Percentiles rank a stretch among this genome's conserved stretches.
phyloP scores from a whole-genome alignment of 169 alveolate genomes.

The Eimeria praecox region DNA sequence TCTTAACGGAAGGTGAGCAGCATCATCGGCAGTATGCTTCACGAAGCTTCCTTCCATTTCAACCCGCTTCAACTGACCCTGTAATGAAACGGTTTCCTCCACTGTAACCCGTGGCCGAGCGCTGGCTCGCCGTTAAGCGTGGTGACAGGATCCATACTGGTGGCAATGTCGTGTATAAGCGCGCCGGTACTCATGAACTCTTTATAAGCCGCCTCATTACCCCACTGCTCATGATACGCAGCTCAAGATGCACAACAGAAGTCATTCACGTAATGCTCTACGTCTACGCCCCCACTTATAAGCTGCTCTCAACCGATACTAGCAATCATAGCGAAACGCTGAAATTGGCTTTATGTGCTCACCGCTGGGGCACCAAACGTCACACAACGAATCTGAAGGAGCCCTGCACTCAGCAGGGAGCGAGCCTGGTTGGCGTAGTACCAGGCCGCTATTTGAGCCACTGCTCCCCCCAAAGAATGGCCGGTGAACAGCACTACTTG shows the following conservation, averaged over 20 bases:
- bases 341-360: not conserved
- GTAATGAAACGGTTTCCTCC: conserved; percentile 69
- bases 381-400: conserved; percentile 40
- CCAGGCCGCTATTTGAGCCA: conserved; percentile 68
- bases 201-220: conserved; percentile 41
- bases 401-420: conserved; percentile 17
- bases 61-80: conserved; percentile 1
- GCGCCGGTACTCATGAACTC: conserved; percentile 46
- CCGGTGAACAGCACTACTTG: conserved; percentile 72
- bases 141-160: conserved; percentile 64
- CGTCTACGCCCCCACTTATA: not conserved
- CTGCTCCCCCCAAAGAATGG: conserved; percentile 67
- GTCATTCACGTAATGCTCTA: not conserved
- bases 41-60: not conserved
- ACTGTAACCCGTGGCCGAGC: conserved; percentile 60
- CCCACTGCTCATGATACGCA: conserved; percentile 60
- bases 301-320: not conserved
- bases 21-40: not conserved
- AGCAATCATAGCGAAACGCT: not conserved
- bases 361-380: conserved; percentile 74
- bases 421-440: conserved; percentile 50
- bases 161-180: conserved; percentile 49
- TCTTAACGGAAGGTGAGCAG: not conserved
- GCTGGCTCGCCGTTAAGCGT: conserved; percentile 71
- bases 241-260: not conserved